Conservation (phyloP, 805 yeast genomes). For the Blastobotrys parvus region DNA sequence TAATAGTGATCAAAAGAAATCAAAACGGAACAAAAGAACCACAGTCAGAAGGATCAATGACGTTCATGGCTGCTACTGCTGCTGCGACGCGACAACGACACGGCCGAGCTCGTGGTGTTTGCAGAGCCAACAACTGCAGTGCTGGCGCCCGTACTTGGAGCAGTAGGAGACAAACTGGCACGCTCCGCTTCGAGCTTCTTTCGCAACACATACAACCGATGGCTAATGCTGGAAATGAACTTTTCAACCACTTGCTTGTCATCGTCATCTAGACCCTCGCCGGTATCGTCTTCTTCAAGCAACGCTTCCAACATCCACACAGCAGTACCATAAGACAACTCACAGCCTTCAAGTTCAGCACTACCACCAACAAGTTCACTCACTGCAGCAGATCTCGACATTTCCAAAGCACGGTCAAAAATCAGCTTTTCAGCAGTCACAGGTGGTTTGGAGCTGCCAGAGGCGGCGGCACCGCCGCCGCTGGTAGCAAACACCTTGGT, state of each 20-base stretch:
- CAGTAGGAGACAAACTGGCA: neutral
- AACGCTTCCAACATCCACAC: conserved; percentile 94
- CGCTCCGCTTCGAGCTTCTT: conserved; percentile 31
- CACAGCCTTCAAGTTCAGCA: conserved; percentile 71
- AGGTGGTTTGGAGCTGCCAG: neutral
- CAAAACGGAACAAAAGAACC: too few relatives aligned
- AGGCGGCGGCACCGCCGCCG: neutral
- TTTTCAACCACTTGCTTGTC: conserved; percentile 71
- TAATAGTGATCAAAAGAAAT: neutral
- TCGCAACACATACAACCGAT: conserved; percentile 63
- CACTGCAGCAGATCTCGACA: conserved; percentile 85
- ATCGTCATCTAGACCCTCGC: conserved; percentile 47
- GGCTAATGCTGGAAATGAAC: conserved; percentile 76
- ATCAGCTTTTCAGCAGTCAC: conserved; percentile 65
- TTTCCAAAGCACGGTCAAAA: conserved; percentile 89
- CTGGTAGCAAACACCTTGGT: neutral
- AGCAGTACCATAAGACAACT: conserved; percentile 80
- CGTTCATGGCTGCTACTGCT: neutral
- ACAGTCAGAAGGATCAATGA: neutral
- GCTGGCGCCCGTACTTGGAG: neutral
- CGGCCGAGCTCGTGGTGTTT: too few relatives aligned
- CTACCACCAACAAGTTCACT: conserved; percentile 63
- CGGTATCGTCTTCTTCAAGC: conserved; percentile 39
- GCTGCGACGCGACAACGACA: too few relatives aligned
- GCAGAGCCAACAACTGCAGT: neutral